These are phyloP conservation scores for Pichia sporocuriosa DNA, from an alignment of 805 yeast species.

Conservation along the genomic window DNA sequence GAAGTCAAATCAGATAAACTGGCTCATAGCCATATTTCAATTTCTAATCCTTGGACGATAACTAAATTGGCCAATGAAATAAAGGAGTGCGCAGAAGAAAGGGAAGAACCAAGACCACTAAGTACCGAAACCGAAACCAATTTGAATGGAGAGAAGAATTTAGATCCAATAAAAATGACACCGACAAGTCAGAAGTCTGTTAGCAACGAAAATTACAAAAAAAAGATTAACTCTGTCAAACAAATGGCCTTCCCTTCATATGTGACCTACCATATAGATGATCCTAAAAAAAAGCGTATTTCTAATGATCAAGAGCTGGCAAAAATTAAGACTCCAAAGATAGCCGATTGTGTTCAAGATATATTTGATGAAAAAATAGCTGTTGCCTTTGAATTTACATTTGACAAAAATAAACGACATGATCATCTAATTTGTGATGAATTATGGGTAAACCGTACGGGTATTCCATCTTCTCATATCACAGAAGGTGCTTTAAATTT, in stretches of 20 bases:
- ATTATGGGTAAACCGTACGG: conserved; percentile 11
- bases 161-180: too few relatives aligned
- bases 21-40: conserved; percentile 8
- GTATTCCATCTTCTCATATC: conserved; percentile 7
- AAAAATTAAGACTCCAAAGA: too few relatives aligned
- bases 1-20: neutral
- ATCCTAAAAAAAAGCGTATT: neutral
- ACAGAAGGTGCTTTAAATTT: neutral
- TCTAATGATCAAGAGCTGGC: too few relatives aligned
- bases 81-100: conserved; percentile 12
- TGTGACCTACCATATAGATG: conserved; percentile 2
- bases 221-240: neutral
- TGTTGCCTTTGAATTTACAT: neutral
- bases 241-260: conserved; percentile 4
- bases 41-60: conserved; percentile 22
- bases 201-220: too few relatives aligned
- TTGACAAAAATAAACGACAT: neutral
- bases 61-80: neutral
- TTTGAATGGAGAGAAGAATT: too few relatives aligned
- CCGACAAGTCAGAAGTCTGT: too few relatives aligned
- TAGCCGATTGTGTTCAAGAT: conserved; percentile 8
- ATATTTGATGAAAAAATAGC: neutral
- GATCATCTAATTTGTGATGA: conserved; percentile 4
- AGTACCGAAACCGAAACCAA: too few relatives aligned
- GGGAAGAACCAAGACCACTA: neutral